A percentile compares a stretch with the other conserved stretches of the same genome.
These are phyloP conservation scores for Salmacisia buchloeana DNA, from an alignment of 1,284 basidiomycete species.

Conservation along the genomic window DNA sequence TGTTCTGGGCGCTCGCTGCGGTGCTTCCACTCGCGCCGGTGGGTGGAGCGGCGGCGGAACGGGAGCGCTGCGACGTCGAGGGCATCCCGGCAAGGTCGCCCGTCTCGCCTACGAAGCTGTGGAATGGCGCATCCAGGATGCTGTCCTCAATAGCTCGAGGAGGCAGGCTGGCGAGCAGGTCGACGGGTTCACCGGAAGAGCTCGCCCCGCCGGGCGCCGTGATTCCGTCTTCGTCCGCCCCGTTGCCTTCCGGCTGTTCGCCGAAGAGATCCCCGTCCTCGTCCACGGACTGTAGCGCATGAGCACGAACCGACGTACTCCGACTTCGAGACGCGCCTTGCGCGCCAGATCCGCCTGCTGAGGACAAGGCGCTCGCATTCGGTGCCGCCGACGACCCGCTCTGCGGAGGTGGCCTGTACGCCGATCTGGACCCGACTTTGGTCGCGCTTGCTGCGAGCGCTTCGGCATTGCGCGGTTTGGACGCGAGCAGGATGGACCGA, in stretches of 20 bases:
- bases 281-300: background rate
- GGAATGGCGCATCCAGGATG: background rate
- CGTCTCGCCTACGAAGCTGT: conserved; percentile 3
- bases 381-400: no score
- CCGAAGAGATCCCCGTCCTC: conserved; percentile 1
- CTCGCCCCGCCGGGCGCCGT: background rate
- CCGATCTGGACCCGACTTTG: background rate
- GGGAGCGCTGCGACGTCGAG: no score
- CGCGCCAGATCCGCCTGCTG: background rate
- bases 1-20: no score
- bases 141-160: conserved; percentile 1
- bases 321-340: background rate
- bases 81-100: background rate
- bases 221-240: background rate
- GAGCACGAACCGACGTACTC: background rate
- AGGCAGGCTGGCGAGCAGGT: background rate
- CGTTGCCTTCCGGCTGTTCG: background rate
- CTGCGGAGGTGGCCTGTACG: background rate
- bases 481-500: conserved; percentile 15
- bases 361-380: background rate
- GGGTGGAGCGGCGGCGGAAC: no score
- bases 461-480: conserved; percentile 11
- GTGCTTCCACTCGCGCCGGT: no score
- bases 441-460: conserved; percentile 9
- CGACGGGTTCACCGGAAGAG: background rate